These are phyloP conservation scores for Drechmeria coniospora DNA, from an alignment of 2,329 filamentous ascomycete species.

Conservation along the genomic window DNA sequence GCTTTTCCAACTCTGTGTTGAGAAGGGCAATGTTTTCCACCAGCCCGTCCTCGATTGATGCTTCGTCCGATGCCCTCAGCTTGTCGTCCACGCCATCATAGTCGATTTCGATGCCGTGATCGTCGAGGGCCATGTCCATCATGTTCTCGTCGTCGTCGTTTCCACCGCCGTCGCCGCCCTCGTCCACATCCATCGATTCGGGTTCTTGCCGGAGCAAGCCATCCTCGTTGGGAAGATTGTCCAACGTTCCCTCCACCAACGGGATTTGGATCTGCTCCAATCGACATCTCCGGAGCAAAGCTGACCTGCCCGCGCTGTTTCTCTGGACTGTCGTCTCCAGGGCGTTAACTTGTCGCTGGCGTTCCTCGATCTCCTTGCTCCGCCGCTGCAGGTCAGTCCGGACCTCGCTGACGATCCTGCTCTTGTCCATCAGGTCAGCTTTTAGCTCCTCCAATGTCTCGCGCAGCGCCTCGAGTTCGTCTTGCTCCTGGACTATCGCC, in stretches of 20 bases:
- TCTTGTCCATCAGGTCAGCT: conserved; percentile 51
- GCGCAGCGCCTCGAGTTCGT: conserved; percentile 61
- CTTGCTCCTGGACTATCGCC: conserved; percentile 55
- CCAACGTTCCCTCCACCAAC: conserved; percentile 59
- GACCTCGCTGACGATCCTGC: conserved; percentile 61
- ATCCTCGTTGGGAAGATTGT: conserved; percentile 78
- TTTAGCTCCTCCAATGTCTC: conserved; percentile 57
- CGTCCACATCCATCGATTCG: conserved; percentile 86
- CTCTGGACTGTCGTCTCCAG: conserved; percentile 80
- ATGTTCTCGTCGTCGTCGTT: conserved; percentile 45
- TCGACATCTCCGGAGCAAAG: conserved; percentile 73
- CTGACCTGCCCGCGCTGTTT: conserved; percentile 71
- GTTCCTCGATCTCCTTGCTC: conserved; percentile 64
- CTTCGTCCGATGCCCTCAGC: conserved; percentile 57
- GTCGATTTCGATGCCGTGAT: conserved; percentile 83
- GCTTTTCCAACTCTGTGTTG: conserved; percentile 70
- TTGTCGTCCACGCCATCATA: conserved; percentile 73
- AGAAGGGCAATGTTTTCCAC: conserved; percentile 64
- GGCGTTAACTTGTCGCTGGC: conserved; percentile 56
- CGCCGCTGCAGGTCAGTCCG: conserved; percentile 70
- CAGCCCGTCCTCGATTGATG: conserved; percentile 58
- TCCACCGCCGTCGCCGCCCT: too few species aligned
- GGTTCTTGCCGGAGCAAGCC: conserved; percentile 59
- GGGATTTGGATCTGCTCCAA: conserved; percentile 87
- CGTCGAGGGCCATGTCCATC: conserved; percentile 54